These are phyloP conservation scores for Medicago ruthenica DNA, from an alignment of 306 rosid genomes.

Conservation along the genomic window DNA sequence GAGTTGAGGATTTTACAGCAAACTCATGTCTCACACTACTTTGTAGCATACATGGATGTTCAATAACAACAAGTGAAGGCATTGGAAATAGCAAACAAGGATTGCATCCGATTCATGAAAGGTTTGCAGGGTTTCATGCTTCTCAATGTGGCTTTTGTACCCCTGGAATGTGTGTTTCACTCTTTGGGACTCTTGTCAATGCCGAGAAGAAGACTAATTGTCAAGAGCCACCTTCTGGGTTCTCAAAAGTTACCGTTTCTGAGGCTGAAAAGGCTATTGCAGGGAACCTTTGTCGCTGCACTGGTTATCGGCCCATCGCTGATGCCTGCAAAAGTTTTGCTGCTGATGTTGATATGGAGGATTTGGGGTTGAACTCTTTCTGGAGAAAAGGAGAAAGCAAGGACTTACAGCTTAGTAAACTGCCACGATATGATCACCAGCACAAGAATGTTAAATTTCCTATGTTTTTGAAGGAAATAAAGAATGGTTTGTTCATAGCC, in stretches of 20 bases:
- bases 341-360: constrained; percentile 82
- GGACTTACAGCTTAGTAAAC: constrained; percentile 50
- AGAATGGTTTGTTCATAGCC: constrained; percentile 41
- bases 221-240: constrained; percentile 68
- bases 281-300: constrained; percentile 96
- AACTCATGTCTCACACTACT: constrained; percentile 91
- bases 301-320: constrained; percentile 87
- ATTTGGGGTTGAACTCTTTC: constrained; percentile 82
- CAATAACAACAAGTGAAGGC: constrained; percentile 86
- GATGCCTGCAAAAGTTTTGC: constrained; percentile 97
- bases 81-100: constrained; percentile 82
- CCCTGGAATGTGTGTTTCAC: constrained; percentile 91
- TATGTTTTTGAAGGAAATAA: constrained; percentile 62
- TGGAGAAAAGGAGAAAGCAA: constrained; percentile 70
- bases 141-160: constrained; percentile 96
- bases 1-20: constrained; percentile 66
- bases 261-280: constrained; percentile 86
- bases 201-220: constrained; percentile 62
- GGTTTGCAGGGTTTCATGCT: constrained; percentile 87
- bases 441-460: constrained; percentile 61
- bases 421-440: constrained; percentile 57
- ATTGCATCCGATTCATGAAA: constrained; percentile 79
- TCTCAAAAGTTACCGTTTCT: constrained; percentile 73
- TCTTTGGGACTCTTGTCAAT: constrained; percentile 70
- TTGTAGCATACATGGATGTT: constrained; percentile 70